These are phyloP conservation scores for Aspergillus kassunensis DNA, from an alignment of 495 filamentous ascomycete species.

Conservation along the genomic window DNA sequence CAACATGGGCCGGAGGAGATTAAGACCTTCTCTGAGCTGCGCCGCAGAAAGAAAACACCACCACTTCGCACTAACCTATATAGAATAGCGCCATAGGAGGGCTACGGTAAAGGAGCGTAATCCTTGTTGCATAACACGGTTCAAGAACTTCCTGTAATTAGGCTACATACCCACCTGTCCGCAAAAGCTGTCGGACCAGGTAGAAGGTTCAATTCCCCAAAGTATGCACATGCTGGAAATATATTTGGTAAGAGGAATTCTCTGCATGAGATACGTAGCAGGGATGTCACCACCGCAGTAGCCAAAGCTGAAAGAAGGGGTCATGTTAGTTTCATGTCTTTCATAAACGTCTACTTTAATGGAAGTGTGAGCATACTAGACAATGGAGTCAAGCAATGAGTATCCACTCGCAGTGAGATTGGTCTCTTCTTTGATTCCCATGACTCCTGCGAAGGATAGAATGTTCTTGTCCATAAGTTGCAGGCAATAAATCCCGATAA, in stretches of 20 bases:
- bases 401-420: background rate
- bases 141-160: too few species aligned
- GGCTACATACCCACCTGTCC: too few species aligned
- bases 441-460: background rate
- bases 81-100: background rate
- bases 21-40: background rate
- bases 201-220: background rate
- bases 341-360: background rate
- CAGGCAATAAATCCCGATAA: background rate
- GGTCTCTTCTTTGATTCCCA: background rate
- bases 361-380: background rate
- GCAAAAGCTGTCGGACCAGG: too few species aligned
- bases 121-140: background rate
- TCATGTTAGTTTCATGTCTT: too few species aligned
- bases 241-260: background rate
- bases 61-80: background rate
- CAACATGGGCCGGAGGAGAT: background rate
- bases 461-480: slow-evolving; percentile 2
- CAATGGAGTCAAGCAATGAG: background rate
- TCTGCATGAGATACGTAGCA: slow-evolving; percentile 5
- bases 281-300: slow-evolving; percentile 1
- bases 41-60: background rate
- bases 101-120: background rate
- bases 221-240: slow-evolving; percentile 1
- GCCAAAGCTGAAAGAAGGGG: slow-evolving; percentile 1